Evolutionary conservation across 2,329 filamentous ascomycete species (phyloP), one percentile per base, ranked within the genome.

Genomic region (Neobulgaria alba): DNA sequence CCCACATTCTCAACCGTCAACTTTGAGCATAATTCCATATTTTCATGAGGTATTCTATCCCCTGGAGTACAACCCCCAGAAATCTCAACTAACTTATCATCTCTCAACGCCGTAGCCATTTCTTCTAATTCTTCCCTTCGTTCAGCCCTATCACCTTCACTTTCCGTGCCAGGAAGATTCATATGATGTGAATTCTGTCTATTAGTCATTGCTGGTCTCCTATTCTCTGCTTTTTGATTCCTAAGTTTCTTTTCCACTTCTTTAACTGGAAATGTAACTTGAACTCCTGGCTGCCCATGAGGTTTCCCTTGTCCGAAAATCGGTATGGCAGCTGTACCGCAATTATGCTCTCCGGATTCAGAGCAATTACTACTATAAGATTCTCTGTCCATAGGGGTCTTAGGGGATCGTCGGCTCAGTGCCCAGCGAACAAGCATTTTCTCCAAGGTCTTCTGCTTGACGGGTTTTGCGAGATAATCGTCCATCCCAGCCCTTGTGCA

Each of bases 401-500:
- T 10, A 7, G 47, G 33, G n/a, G 33, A 54, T 58, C 42, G 66
- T 61, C 54, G 71, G 59, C 33, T 71, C 54, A 54, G 70, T 14
- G 68, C 74, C 82, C 82, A 86, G 41, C 81, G 75, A 16, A 85
- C 65, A 29, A 87, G 68, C 78, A 84, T 86, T 51, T 67, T 74
- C 58, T 86, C 82, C 5, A 87, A 62, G 4, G 77, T 71, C 38
- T 72, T 71, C 49, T 79, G 75, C 51, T 79, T 82, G 30, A 87
- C 82, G 1, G 82, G 83, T 55, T 85, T 85, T n/a, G 77, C 67
- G 8, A 85, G 65, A 53, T 85, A 82, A 54, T 85, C 81, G 50
- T 87, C 82, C 83, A 87, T 87, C 21, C 83, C 83, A 7, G 81
- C 79, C 46, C 71, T 72, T 45, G 75, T 73, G 56, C 82, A 87